These are phyloP conservation scores for Backusella parvicylindrica DNA, from an alignment of 192 early-diverging fungal species.

Conservation along the genomic window DNA sequence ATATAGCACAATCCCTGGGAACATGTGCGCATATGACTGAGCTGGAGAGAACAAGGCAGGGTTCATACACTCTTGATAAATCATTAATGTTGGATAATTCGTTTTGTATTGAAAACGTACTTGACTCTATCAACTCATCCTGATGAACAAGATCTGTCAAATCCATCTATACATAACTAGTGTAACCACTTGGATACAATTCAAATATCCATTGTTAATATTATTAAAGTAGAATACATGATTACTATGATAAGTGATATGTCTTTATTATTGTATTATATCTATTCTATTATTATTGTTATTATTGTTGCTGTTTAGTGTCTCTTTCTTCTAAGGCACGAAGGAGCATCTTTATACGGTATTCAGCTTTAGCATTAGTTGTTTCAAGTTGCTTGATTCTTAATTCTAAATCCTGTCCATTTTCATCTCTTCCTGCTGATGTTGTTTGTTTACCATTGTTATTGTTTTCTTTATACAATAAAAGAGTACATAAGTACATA, in stretches of 20 bases:
- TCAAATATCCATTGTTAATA: too few relatives aligned
- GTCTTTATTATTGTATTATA: background rate
- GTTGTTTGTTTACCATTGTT: background rate
- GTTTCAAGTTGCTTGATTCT: slow-evolving; percentile 4
- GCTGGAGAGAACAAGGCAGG: slow-evolving; percentile 58
- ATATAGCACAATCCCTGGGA: slow-evolving; percentile 53
- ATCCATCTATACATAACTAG: background rate
- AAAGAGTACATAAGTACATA: background rate
- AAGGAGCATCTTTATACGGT: slow-evolving; percentile 21
- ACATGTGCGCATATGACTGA: slow-evolving; percentile 60
- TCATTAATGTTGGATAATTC: background rate
- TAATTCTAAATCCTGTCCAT: slow-evolving; percentile 1
- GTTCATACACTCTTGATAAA: slow-evolving; percentile 43
- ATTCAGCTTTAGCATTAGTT: slow-evolving; percentile 17
- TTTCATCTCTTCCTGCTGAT: background rate
- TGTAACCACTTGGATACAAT: too few relatives aligned
- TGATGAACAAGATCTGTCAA: background rate
- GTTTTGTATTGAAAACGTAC: background rate
- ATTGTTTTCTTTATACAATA: background rate
- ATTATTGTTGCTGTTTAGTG: background rate
- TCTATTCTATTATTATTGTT: background rate
- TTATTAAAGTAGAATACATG: too few relatives aligned
- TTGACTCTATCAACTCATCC: background rate
- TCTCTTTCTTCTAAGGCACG: slow-evolving; percentile 24
- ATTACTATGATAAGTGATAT: background rate